phyloP scores from a whole-genome alignment of 441 rosid species.

The Adansonia gregorii region DNA sequence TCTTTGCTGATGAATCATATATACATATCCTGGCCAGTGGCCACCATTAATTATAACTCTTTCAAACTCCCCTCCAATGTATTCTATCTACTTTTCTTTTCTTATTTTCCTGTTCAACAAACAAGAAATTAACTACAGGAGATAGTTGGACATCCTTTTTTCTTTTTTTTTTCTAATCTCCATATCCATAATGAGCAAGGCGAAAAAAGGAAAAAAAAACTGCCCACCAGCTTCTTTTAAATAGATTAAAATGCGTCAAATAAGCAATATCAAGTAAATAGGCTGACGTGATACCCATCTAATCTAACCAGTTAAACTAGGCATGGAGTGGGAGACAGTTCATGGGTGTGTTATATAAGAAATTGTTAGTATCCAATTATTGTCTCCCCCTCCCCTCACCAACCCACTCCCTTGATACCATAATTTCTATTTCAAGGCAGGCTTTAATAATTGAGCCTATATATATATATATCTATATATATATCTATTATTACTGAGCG shows the following conservation, averaged over 20 bases:
- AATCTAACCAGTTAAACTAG: constrained; percentile 50
- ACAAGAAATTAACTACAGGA: constrained; percentile 13
- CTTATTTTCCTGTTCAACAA: constrained; percentile 20
- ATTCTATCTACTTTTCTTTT: constrained; percentile 37
- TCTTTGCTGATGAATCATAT: constrained; percentile 63
- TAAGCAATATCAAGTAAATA: constrained; percentile 50
- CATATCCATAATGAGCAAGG: constrained; percentile 40
- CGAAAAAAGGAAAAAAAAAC: constrained; percentile 24
- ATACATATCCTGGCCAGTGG: constrained; percentile 39
- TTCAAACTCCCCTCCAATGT: constrained; percentile 45
- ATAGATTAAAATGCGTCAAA: neutral
- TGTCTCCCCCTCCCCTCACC: neutral
- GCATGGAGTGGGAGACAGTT: constrained; percentile 78
- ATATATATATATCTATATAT: too few relatives aligned
- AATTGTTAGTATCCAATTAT: constrained; percentile 39
- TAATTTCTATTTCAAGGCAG: neutral
- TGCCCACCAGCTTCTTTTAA: constrained; percentile 40
- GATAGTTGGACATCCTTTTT: constrained; percentile 42
- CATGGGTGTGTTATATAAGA: constrained; percentile 57
- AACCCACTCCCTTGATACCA: constrained; percentile 18
- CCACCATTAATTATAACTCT: constrained; percentile 55
- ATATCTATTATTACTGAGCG: too few relatives aligned
- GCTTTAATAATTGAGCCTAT: neutral
- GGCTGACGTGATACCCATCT: constrained; percentile 72
- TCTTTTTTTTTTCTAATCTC: constrained; percentile 40